These are phyloP conservation scores for Dillenia turbinata DNA, from an alignment of 164 flowering plant species.

Conservation along the genomic window DNA sequence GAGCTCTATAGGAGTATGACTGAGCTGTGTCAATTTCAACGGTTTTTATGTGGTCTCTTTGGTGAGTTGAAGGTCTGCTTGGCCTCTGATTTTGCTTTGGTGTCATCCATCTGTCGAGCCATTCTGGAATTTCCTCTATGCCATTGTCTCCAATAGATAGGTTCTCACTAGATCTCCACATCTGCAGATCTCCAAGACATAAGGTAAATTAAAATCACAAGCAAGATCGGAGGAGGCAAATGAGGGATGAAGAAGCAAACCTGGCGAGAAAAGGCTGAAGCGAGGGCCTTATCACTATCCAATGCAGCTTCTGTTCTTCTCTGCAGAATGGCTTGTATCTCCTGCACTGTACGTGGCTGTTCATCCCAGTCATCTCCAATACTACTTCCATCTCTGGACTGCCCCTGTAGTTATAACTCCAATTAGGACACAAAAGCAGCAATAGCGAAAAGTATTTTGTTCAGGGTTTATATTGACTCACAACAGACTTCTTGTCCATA, in stretches of 20 bases:
- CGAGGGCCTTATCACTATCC: conserved; percentile 55
- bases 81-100: conserved; percentile 58
- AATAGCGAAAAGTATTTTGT: background rate
- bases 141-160: conserved; percentile 47
- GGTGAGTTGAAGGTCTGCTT: conserved; percentile 70
- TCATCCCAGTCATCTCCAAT: conserved; percentile 73
- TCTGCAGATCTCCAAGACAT: conserved; percentile 18
- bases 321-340: conserved; percentile 71
- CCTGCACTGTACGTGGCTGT: conserved; percentile 64
- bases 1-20: conserved; percentile 44
- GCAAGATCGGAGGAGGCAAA: background rate
- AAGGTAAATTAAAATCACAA: background rate
- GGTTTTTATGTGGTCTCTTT: conserved; percentile 61
- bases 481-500: conserved; percentile 50
- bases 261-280: conserved; percentile 77
- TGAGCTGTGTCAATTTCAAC: conserved; percentile 81
- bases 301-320: conserved; percentile 58
- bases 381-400: conserved; percentile 79
- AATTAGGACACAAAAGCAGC: background rate
- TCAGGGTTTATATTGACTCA: conserved; percentile 12
- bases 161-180: conserved; percentile 50
- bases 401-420: conserved; percentile 5
- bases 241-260: conserved; percentile 21
- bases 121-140: conserved; percentile 52
- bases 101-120: conserved; percentile 77